These are phyloP conservation scores for Linnemannia zychae DNA, from an alignment of 192 early-diverging fungal genomes.

Conservation along the genomic window DNA sequence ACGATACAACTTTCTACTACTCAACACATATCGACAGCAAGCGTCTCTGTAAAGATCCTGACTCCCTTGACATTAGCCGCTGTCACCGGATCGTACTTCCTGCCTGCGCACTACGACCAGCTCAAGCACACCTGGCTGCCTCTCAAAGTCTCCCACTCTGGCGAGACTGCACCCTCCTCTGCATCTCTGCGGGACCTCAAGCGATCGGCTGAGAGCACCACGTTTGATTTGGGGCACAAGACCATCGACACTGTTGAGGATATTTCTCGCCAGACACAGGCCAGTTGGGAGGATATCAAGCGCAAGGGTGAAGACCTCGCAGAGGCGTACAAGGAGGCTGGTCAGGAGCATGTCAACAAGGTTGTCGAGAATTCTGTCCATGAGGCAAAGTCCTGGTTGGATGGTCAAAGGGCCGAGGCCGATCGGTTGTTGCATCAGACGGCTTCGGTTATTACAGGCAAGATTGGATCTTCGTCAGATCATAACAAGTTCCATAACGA, in stretches of 20 bases:
- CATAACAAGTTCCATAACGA: constrained; percentile 29
- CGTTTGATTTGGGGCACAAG: constrained; percentile 25
- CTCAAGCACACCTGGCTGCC: not conserved
- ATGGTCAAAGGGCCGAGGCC: constrained; percentile 14
- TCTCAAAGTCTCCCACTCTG: not conserved
- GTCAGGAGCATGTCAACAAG: constrained; percentile 21
- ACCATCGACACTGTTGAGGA: constrained; percentile 24
- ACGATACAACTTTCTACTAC: not conserved
- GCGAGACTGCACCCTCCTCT: not conserved
- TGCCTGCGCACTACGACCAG: constrained; percentile 26
- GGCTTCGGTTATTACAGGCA: not conserved
- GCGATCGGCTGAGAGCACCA: not conserved
- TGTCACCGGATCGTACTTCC: constrained; percentile 31
- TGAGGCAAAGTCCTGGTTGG: constrained; percentile 6
- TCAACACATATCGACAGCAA: constrained; percentile 16
- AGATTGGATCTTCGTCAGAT: not conserved
- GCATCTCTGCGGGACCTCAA: constrained; percentile 3
- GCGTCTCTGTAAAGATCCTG: constrained; percentile 33
- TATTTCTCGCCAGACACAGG: constrained; percentile 20
- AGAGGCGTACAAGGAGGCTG: constrained; percentile 9
- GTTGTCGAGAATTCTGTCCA: constrained; percentile 6
- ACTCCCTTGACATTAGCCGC: constrained; percentile 40
- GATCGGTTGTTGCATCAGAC: constrained; percentile 13
- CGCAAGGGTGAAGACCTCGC: constrained; percentile 26
- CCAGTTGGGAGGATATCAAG: constrained; percentile 28